Evolutionary conservation across 495 filamentous ascomycete species (phyloP), one percentile per base, ranked within the genome.

Genomic region (Articulospora tetracladia): DNA sequence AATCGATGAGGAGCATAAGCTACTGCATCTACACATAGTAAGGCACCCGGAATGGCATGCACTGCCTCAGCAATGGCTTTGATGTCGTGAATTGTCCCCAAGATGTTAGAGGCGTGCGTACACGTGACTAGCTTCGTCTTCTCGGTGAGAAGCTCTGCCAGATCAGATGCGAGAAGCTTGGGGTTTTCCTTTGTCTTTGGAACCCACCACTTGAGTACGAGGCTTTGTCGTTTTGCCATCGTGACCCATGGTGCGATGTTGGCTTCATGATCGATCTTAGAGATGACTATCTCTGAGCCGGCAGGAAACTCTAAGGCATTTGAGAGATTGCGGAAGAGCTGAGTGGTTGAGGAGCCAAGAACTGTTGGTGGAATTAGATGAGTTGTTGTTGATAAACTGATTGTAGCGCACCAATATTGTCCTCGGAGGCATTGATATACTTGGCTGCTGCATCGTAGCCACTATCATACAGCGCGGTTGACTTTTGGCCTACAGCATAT

Each of bases 241-340:
- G 76, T 72, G 7, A 87, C 74, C 87, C 87, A 91, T 0, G 87
- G 76, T 11, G 84, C 79, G 60, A 86, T 82, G 68, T 90, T 90
- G 32, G 86, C 83, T 72, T 90, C 86, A 68, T 91, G 86, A 69
- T 90, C 87, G 58, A 90, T 72, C 51, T 78, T 76, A 4, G 85
- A 90, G 6, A 90, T 41, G 55, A 92, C 72, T 34, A 91, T 69
- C 65, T 90, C 87, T 62, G 82, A 79, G 51, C 80, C 82, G 4
- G 75, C 62, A n/a, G 78, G 67, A 68, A 90, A 84, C 48, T 72
- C 57, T 17, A 91, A 74, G 10, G 84, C 76, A 22, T 73, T 76
- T 8, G 85, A 85, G 54, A 90, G 79, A 70, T 91, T 91, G 65
- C 85, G 81, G 63, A 90, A 79, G 20, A 90, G 83, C 69, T 90